These are phyloP conservation scores for Diplogelasinospora grovesii DNA, from an alignment of 495 filamentous ascomycete genomes.

Conservation along the genomic window DNA sequence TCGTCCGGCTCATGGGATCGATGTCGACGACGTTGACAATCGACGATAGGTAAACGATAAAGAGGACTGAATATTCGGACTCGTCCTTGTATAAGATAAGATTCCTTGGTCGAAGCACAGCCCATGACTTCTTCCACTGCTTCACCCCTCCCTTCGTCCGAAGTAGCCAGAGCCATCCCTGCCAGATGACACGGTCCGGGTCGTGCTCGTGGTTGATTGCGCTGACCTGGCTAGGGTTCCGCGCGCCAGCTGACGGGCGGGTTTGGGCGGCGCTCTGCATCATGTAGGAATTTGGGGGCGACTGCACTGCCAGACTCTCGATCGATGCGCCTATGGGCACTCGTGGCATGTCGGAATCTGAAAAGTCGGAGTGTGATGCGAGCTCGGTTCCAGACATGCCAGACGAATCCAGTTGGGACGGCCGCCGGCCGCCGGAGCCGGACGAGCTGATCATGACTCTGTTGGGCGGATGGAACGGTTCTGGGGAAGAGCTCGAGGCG, in stretches of 20 bases:
- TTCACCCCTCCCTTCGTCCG: slow-evolving; percentile 80
- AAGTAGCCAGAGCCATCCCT: slow-evolving; percentile 82
- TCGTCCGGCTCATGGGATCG: slow-evolving; percentile 77
- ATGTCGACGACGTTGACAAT: slow-evolving; percentile 92
- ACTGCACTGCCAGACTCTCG: slow-evolving; percentile 36
- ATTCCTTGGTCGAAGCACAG: slow-evolving; percentile 79
- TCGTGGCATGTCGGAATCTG: slow-evolving; percentile 55
- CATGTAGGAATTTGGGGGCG: slow-evolving; percentile 24
- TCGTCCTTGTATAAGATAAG: slow-evolving; percentile 92
- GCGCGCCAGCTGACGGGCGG: slow-evolving; percentile 21
- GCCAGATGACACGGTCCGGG: slow-evolving; percentile 75
- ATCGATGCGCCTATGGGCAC: slow-evolving; percentile 35
- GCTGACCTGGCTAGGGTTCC: slow-evolving; percentile 53
- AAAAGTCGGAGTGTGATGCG: slow-evolving; percentile 85
- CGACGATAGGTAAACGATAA: slow-evolving; percentile 70
- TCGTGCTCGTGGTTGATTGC: slow-evolving; percentile 46
- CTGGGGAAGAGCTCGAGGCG: slow-evolving; percentile 61
- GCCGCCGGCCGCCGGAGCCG: slow-evolving; percentile 35
- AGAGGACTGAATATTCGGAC: slow-evolving; percentile 77
- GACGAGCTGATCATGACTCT: slow-evolving; percentile 23
- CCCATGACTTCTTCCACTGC: slow-evolving; percentile 94
- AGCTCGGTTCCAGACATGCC: slow-evolving; percentile 69
- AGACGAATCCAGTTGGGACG: slow-evolving; percentile 63
- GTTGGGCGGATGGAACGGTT: slow-evolving; percentile 42
- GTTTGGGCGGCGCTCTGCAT: slow-evolving; percentile 20